These are phyloP conservation scores for Wickerhamiella azyma DNA, from an alignment of 805 yeast species.

Conservation along the genomic window DNA sequence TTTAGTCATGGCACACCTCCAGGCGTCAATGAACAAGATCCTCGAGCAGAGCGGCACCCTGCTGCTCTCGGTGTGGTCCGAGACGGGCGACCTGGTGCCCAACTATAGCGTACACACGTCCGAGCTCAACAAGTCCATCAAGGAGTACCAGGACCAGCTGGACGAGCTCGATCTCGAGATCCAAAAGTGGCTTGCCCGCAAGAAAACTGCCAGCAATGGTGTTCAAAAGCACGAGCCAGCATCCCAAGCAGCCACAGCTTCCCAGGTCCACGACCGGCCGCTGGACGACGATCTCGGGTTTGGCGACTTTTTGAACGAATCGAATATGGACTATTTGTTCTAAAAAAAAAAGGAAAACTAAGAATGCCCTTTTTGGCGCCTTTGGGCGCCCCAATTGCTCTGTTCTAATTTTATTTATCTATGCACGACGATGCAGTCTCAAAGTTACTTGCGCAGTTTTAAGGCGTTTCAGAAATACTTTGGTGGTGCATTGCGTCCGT, in stretches of 20 bases:
- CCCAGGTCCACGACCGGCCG: background rate
- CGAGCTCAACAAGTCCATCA: conserved; percentile 14
- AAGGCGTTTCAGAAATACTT: too few relatives aligned
- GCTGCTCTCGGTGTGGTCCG: conserved; percentile 17
- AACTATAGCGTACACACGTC: conserved; percentile 15
- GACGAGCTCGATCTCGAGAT: conserved; percentile 10
- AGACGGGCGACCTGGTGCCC: conserved; percentile 17
- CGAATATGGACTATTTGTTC: conserved; percentile 5
- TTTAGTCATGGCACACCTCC: conserved; percentile 5
- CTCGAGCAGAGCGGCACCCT: conserved; percentile 18
- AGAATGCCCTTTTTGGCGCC: too few relatives aligned
- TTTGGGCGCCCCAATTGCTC: too few relatives aligned
- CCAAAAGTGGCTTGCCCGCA: conserved; percentile 3
- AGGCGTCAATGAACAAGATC: conserved; percentile 8
- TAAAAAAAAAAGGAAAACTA: too few relatives aligned
- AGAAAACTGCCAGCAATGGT: background rate
- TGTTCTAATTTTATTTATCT: too few relatives aligned
- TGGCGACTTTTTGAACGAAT: conserved; percentile 5
- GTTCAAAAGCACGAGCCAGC: background rate
- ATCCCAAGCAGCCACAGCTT: background rate
- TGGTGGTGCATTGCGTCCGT: too few relatives aligned
- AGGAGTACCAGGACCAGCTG: conserved; percentile 12
- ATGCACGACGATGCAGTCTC: too few relatives aligned
- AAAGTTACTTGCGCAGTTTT: too few relatives aligned
- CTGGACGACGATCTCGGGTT: conserved; percentile 4